Base-by-base conservation (phyloP, 768 basidiomycete genomes). In the Pisolithus tinctorius region DNA sequence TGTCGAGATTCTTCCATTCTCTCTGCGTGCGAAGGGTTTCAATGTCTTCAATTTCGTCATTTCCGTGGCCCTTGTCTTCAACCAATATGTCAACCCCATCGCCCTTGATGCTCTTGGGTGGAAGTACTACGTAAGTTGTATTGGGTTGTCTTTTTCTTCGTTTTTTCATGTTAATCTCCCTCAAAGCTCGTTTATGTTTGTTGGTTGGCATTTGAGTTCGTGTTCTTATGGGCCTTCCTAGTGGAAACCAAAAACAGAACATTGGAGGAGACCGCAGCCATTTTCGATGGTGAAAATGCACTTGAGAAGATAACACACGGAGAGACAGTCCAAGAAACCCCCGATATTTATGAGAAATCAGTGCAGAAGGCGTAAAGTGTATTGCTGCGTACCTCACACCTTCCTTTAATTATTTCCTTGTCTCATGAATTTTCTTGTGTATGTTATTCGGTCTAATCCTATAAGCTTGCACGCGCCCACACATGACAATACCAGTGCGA, bases 51-150 rank as follows among this genome's bases (percentile, higher is more conserved):
- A 81, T 69, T 86, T 93, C 64, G 70, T 79, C 52, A 80, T 89
- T 64, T 88, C 87, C 10, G 58, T 85, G 50, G 78, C 89, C 6
- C 81, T 93, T 58, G 87, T 94, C 67, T 89, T 94, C 70, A 92
- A 91, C 65, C 89, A 90, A 69, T 89, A 91, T 62, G 81, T 84
- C 65, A 92, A 92, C 73, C 89, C 88, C 34, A 78, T 89, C 64
- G 88, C 86, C 31, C 72, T 90, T 40, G 74, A 74, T 4, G 52
- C 62, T 36, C 71, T 90, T 46, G 71, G 63, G 49, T 90, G 88
- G 88, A 88, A 83, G 63, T 90, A 88, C 74, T 88, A 88, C 64
- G 76, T 81, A 50, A 48, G 77, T 69, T 6, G 20, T 20, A 20
- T 20, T 20, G 20, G 20, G 11, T 20, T 13, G 14, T 13, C 26